A percentile compares a stretch with the other conserved stretches of the same genome.
phyloP scores from a whole-genome alignment of 441 rosid species.

The Pelargonium australe region DNA sequence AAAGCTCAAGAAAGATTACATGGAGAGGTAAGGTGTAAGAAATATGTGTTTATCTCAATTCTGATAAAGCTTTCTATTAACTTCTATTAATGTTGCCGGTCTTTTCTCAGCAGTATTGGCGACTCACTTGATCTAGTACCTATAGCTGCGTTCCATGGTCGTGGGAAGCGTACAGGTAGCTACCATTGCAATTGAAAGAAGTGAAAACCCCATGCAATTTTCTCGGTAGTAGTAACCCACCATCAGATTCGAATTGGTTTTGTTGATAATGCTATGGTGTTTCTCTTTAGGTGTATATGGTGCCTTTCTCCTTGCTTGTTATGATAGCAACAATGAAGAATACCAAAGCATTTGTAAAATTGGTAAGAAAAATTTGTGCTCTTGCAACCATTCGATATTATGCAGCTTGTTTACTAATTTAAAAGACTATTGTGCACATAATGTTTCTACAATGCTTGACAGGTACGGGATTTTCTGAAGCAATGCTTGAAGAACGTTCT shows the following conservation, averaged over 20 bases:
- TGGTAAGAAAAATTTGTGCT: conserved; percentile 39
- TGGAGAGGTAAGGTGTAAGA: conserved; percentile 51
- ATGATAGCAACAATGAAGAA: conserved; percentile 66
- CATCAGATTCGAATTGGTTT: conserved; percentile 10
- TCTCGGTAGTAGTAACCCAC: not conserved
- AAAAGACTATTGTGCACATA: not conserved
- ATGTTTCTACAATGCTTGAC: conserved; percentile 19
- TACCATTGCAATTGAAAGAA: conserved; percentile 14
- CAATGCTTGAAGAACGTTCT: conserved; percentile 75
- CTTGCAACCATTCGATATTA: conserved; percentile 11
- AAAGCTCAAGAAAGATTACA: conserved; percentile 91
- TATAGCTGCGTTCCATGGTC: conserved; percentile 89
- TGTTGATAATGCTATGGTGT: conserved; percentile 15
- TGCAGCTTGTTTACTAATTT: conserved; percentile 1
- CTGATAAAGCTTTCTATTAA: not conserved
- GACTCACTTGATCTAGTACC: conserved; percentile 93
- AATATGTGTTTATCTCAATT: not conserved
- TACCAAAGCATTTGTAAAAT: conserved; percentile 90
- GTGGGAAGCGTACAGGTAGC: conserved; percentile 86
- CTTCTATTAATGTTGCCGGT: not conserved
- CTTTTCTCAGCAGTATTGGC: conserved; percentile 60
- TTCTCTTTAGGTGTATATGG: conserved; percentile 67
- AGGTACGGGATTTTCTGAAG: conserved; percentile 92
- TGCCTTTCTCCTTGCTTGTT: conserved; percentile 90
- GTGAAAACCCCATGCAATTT: conserved; percentile 8